Conservation (phyloP, 257 asterid genomes). For the Euphrasia confusa region DNA sequence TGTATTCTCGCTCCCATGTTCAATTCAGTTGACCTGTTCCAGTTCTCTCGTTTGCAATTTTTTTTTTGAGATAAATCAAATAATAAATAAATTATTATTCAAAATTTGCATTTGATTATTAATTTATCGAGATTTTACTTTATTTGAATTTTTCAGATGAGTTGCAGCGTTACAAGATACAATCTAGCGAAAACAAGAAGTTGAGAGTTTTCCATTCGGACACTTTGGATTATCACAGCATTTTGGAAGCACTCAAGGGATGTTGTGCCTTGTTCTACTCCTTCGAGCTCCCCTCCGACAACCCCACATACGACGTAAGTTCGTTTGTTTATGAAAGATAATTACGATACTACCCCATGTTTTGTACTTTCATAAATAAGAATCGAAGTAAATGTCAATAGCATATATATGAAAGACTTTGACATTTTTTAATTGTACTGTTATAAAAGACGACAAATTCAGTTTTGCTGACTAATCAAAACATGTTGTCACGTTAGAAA, state of each 20-base stretch:
- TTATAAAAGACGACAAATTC: too few relatives aligned
- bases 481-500: too few relatives aligned
- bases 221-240: constrained; percentile 89
- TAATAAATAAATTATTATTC: too few relatives aligned
- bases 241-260: constrained; percentile 74
- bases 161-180: constrained; percentile 36
- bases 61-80: too few relatives aligned
- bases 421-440: too few relatives aligned
- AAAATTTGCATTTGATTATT: neutral
- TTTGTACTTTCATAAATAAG: neutral
- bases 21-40: constrained; percentile 4
- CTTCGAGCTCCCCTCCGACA: constrained; percentile 72
- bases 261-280: constrained; percentile 82
- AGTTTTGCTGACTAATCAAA: too few relatives aligned
- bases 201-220: constrained; percentile 64
- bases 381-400: too few relatives aligned
- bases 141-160: constrained; percentile 39
- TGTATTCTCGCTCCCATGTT: neutral
- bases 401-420: too few relatives aligned
- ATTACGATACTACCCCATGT: neutral
- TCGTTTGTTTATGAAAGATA: neutral
- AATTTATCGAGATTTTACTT: neutral
- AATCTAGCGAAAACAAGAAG: constrained; percentile 36
- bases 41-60: neutral
- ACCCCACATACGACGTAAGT: constrained; percentile 76